A percentile compares a stretch with the other conserved stretches of the same genome.
phyloP scores from a whole-genome alignment of 2,329 filamentous ascomycete genomes.

The Neonectria faginata region DNA sequence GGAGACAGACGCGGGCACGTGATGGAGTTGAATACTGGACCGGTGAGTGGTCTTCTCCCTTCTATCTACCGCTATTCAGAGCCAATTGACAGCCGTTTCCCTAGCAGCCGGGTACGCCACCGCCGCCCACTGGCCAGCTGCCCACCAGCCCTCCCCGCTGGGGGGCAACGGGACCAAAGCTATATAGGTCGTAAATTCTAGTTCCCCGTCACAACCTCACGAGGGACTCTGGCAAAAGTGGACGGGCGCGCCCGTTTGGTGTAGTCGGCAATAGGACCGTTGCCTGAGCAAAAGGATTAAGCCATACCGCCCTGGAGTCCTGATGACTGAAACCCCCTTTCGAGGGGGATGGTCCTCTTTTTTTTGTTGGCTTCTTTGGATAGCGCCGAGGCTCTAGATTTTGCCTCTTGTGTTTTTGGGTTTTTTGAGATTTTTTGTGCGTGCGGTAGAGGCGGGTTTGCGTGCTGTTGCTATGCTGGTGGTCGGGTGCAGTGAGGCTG shows the following conservation, averaged over 20 bases:
- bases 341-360: not conserved
- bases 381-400: not conserved
- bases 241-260: conserved; percentile 1
- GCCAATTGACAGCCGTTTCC: not conserved
- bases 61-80: not conserved
- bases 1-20: not conserved
- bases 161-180: conserved; percentile 5
- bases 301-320: conserved; percentile 1
- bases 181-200: conserved; percentile 16
- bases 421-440: not conserved
- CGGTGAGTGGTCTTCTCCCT: conserved; percentile 1
- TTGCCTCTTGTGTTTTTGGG: not conserved
- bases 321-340: conserved; percentile 4
- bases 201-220: not conserved
- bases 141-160: not conserved
- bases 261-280: conserved; percentile 5
- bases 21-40: not conserved
- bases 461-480: not conserved
- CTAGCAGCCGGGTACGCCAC: not conserved
- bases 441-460: not conserved
- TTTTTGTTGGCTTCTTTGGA: conserved; percentile 2
- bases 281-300: conserved; percentile 6
- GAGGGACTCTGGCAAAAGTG: conserved; percentile 12
- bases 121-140: conserved; percentile 3
- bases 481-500: not conserved